These are phyloP conservation scores for Colletotrichum sp. DNA, from an alignment of 2,329 filamentous ascomycete species.

Conservation along the genomic window DNA sequence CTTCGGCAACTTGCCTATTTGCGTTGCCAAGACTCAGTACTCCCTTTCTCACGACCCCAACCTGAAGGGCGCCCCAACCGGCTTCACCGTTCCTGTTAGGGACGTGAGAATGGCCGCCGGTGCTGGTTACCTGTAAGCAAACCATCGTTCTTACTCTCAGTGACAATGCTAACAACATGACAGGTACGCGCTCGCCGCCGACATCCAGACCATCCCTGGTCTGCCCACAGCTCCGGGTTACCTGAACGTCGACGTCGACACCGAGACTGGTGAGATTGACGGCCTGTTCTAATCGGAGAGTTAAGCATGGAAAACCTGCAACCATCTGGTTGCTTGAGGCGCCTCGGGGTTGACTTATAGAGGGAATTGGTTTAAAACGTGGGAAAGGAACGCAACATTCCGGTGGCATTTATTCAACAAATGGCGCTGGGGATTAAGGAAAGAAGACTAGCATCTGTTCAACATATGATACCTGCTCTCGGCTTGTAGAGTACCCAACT, in stretches of 20 bases:
- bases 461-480: conserved; percentile 24
- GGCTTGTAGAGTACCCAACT: neutral
- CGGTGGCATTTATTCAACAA: conserved; percentile 25
- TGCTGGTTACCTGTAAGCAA: conserved; percentile 83
- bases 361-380: neutral
- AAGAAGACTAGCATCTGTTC: conserved; percentile 23
- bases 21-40: conserved; percentile 98
- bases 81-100: conserved; percentile 92
- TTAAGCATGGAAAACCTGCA: neutral
- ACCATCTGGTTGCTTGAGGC: neutral
- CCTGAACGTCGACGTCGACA: conserved; percentile 86
- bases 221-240: conserved; percentile 95
- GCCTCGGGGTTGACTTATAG: neutral
- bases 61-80: conserved; percentile 92
- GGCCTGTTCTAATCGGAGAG: conserved; percentile 76
- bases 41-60: conserved; percentile 91
- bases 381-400: conserved; percentile 6
- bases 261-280: conserved; percentile 83
- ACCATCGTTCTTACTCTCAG: neutral
- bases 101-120: conserved; percentile 95
- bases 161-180: conserved; percentile 38
- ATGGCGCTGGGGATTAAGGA: conserved; percentile 22
- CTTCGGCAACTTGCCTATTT: conserved; percentile 91
- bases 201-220: conserved; percentile 98
- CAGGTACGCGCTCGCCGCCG: conserved; percentile 90